phyloP scores from a whole-genome alignment of 2,329 filamentous ascomycete genomes.

The Exophiala viscosa region DNA sequence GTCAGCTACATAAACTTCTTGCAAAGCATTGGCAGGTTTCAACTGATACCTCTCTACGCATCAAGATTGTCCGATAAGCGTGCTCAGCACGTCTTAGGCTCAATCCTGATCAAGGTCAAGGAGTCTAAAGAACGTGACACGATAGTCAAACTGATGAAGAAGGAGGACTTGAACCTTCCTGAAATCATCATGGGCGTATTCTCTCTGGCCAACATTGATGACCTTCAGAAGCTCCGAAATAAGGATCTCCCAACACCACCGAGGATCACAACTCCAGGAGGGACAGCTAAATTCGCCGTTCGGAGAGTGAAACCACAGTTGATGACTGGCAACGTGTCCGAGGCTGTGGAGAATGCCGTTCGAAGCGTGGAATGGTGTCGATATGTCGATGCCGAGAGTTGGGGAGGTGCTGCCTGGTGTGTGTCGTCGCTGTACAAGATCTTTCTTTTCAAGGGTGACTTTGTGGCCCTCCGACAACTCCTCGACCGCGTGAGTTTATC shows the following conservation, averaged over 20 bases:
- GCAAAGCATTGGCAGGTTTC: constrained; percentile 66
- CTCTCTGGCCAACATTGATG: constrained; percentile 54
- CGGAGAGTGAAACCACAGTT: constrained; percentile 64
- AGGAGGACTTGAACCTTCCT: constrained; percentile 67
- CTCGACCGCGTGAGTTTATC: constrained; percentile 50
- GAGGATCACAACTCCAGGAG: constrained; percentile 22
- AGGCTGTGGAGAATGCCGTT: constrained; percentile 68
- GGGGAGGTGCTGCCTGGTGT: constrained; percentile 65
- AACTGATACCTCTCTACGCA: constrained; percentile 83
- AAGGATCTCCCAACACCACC: constrained; percentile 4
- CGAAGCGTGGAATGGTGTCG: constrained; percentile 81
- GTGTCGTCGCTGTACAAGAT: constrained; percentile 74
- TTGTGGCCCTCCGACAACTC: constrained; percentile 55
- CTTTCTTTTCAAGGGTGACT: constrained; percentile 66
- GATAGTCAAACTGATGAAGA: constrained; percentile 70
- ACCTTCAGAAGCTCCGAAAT: constrained; percentile 23
- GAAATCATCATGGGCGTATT: constrained; percentile 61
- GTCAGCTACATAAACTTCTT: constrained; percentile 79
- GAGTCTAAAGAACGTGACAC: constrained; percentile 62
- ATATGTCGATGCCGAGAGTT: constrained; percentile 64
- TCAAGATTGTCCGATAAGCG: constrained; percentile 64
- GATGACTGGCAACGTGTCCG: constrained; percentile 59
- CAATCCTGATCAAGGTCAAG: constrained; percentile 70
- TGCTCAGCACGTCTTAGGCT: constrained; percentile 66
- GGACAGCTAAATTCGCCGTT: constrained; percentile 24